These are phyloP conservation scores for Camellia japonica DNA, from an alignment of 148 eudicot species.

Conservation along the genomic window DNA sequence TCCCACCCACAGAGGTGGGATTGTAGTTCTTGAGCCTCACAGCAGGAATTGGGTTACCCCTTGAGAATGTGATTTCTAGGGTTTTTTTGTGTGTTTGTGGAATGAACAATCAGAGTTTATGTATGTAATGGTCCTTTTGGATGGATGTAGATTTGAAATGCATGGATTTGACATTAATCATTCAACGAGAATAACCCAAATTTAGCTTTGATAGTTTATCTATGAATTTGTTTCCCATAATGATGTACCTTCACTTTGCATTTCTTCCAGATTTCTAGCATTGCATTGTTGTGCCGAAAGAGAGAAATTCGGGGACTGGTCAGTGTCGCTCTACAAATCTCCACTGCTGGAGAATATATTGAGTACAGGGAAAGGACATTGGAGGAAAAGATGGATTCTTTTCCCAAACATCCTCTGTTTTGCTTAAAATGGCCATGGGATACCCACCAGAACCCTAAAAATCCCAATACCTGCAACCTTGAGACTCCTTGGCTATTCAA, in stretches of 20 bases:
- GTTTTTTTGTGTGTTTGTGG: no score
- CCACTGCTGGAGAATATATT: background rate
- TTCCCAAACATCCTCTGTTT: conserved; percentile 46
- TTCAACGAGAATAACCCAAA: no score
- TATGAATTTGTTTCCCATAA: background rate
- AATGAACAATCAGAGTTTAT: no score
- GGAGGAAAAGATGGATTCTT: conserved; percentile 9
- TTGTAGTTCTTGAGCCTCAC: no score
- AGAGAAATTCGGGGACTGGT: background rate
- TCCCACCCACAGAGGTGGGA: no score
- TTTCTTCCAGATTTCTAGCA: background rate
- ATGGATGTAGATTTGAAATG: no score
- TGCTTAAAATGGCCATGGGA: conserved; percentile 85
- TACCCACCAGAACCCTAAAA: conserved; percentile 19
- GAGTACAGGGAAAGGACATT: background rate
- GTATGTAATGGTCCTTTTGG: no score
- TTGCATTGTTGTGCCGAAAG: background rate
- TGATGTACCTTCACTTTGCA: background rate
- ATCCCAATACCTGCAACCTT: conserved; percentile 34
- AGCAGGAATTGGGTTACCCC: no score
- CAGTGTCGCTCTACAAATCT: background rate
- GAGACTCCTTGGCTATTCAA: conserved; percentile 83
- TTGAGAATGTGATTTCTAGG: no score
- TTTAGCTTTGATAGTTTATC: no score
- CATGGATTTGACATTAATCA: no score